phyloP scores from a whole-genome alignment of 2,329 filamentous ascomycete species.

The Onygenales sp. region DNA sequence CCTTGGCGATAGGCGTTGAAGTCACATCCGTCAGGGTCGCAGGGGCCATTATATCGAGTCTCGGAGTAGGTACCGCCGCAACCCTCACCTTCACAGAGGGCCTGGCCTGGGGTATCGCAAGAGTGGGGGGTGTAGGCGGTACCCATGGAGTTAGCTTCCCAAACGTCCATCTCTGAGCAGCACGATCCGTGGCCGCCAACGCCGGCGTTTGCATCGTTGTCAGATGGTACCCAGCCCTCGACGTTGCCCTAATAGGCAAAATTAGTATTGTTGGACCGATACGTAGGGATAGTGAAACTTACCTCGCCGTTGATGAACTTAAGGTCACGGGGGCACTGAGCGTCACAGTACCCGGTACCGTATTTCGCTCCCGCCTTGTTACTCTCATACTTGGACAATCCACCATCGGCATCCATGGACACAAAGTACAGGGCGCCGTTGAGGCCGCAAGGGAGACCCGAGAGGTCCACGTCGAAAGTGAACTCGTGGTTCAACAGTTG shows the following conservation, averaged over 20 bases:
- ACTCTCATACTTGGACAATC: constrained; percentile 38
- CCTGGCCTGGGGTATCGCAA: constrained; percentile 44
- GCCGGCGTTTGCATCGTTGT: constrained; percentile 47
- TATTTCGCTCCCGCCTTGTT: constrained; percentile 52
- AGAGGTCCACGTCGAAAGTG: constrained; percentile 64
- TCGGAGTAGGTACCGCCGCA: constrained; percentile 46
- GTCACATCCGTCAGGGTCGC: constrained; percentile 62
- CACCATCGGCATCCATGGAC: constrained; percentile 53
- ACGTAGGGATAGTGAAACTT: constrained; percentile 12
- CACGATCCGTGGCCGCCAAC: constrained; percentile 48
- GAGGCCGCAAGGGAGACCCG: constrained; percentile 57
- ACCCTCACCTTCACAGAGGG: constrained; percentile 40
- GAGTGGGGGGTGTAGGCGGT: constrained; percentile 58
- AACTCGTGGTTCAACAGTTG: constrained; percentile 59
- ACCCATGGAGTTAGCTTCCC: constrained; percentile 60
- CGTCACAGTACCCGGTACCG: constrained; percentile 56
- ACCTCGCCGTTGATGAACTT: constrained; percentile 46
- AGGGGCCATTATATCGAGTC: constrained; percentile 52
- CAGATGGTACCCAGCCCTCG: constrained; percentile 44
- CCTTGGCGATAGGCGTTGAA: constrained; percentile 62
- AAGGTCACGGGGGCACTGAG: constrained; percentile 46
- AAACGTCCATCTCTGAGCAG: constrained; percentile 61
- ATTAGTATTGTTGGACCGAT: constrained; percentile 12
- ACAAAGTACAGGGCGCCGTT: constrained; percentile 63
- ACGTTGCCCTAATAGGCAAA: constrained; percentile 39